Percentiles rank a stretch among this genome's conserved stretches.
These are phyloP conservation scores for Coniella lustricola DNA, from an alignment of 2,329 filamentous ascomycete genomes.

Conservation along the genomic window DNA sequence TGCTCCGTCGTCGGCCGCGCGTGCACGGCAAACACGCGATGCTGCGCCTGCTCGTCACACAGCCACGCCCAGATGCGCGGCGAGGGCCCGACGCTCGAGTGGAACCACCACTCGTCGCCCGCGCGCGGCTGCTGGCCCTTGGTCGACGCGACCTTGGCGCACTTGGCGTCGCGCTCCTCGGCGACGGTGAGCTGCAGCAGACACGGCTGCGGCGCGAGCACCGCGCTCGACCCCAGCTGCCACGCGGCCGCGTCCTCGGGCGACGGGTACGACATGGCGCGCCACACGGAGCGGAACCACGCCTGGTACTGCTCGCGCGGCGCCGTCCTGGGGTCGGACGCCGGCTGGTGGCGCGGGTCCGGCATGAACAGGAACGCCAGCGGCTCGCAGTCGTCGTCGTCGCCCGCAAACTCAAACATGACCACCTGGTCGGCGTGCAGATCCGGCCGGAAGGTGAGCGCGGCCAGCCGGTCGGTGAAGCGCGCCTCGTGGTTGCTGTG, in stretches of 20 bases:
- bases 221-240: background rate
- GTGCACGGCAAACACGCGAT: background rate
- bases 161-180: too few species aligned
- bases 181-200: background rate
- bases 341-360: too few species aligned
- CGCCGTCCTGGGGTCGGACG: background rate
- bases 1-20: background rate
- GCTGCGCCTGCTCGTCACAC: background rate
- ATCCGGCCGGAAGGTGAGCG: background rate
- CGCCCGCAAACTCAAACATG: background rate
- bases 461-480: background rate
- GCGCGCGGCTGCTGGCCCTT: too few species aligned
- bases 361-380: constrained; percentile 8
- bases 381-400: background rate
- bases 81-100: constrained; percentile 1
- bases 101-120: background rate
- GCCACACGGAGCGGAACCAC: constrained; percentile 8
- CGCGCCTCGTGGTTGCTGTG: background rate
- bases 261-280: background rate
- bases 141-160: too few species aligned
- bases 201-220: background rate
- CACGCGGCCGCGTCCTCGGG: background rate
- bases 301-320: background rate
- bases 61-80: constrained; percentile 5
- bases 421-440: background rate